Conservation (phyloP, 495 filamentous ascomycete species). For the Amorphotheca resinae region DNA sequence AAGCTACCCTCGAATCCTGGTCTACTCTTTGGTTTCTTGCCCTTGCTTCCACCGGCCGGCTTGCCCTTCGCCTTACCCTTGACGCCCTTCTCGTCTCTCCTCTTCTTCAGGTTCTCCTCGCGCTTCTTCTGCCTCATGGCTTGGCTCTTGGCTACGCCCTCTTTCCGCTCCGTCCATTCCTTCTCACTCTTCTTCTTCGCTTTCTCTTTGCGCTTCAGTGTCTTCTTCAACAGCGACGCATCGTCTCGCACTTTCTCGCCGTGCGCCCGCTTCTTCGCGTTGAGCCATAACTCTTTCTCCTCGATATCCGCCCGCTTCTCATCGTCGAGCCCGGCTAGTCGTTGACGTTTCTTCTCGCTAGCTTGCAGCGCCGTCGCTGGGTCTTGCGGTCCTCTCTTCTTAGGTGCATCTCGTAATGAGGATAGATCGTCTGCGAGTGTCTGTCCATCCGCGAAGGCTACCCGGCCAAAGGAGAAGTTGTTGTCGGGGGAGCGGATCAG, state of each 20-base stretch:
- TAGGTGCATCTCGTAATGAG: slow-evolving; percentile 40
- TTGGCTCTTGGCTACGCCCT: slow-evolving; percentile 62
- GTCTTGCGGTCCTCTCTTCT: slow-evolving; percentile 68
- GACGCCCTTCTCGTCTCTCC: slow-evolving; percentile 59
- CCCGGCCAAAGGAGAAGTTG: slow-evolving; percentile 74
- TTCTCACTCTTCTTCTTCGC: slow-evolving; percentile 79
- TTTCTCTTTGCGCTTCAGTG: slow-evolving; percentile 82
- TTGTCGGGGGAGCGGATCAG: slow-evolving; percentile 44
- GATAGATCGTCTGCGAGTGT: slow-evolving; percentile 54
- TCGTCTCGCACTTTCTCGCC: slow-evolving; percentile 88
- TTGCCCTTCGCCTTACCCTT: slow-evolving; percentile 48
- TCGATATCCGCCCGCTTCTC: slow-evolving; percentile 72
- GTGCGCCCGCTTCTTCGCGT: slow-evolving; percentile 76
- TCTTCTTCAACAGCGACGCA: slow-evolving; percentile 82
- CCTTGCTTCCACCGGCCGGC: slow-evolving; percentile 28
- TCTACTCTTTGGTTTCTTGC: slow-evolving; percentile 36
- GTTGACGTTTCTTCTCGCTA: slow-evolving; percentile 56
- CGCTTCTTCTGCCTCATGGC: slow-evolving; percentile 75
- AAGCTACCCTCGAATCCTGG: slow-evolving; percentile 94
- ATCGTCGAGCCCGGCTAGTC: slow-evolving; percentile 56
- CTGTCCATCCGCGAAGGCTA: slow-evolving; percentile 77
- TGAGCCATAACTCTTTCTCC: slow-evolving; percentile 90
- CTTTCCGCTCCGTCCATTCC: slow-evolving; percentile 76
- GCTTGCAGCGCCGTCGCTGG: slow-evolving; percentile 59
- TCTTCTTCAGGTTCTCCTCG: slow-evolving; percentile 75